phyloP scores from a whole-genome alignment of 2,329 filamentous ascomycete genomes.

The Colletotrichum scovillei region DNA sequence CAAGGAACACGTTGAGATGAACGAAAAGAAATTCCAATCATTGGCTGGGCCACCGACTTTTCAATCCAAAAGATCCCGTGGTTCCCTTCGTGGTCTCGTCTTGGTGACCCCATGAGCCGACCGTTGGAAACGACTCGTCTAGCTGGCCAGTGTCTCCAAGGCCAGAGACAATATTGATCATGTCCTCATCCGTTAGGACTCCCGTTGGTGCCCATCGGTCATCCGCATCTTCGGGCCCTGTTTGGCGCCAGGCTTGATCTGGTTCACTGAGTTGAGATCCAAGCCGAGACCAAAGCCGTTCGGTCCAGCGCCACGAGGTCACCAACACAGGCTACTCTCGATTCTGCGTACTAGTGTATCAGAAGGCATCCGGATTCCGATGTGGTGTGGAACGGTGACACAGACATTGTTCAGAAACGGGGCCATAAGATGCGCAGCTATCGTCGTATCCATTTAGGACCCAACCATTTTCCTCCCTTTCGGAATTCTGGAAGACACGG shows the following conservation, averaged over 20 bases:
- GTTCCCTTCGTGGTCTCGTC: conserved; percentile 1
- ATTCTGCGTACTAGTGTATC: not conserved
- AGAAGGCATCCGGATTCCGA: conserved; percentile 24
- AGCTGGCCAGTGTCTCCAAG: conserved; percentile 1
- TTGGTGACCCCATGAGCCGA: not conserved
- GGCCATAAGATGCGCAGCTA: conserved; percentile 29
- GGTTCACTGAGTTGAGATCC: not conserved
- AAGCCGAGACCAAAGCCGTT: not conserved
- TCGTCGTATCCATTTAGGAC: conserved; percentile 14
- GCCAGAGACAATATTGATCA: not conserved
- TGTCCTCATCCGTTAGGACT: not conserved
- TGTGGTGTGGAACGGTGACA: conserved; percentile 13
- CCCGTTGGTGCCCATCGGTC: conserved; percentile 1
- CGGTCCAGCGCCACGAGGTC: conserved; percentile 20
- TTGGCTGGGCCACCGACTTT: conserved; percentile 20
- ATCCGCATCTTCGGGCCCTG: not conserved
- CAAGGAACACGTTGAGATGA: conserved; percentile 20
- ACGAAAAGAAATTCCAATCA: conserved; percentile 1
- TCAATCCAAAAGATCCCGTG: not conserved
- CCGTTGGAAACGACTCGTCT: conserved; percentile 6
- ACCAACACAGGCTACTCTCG: not conserved
- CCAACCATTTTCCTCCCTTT: not conserved
- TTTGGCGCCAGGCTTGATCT: conserved; percentile 11
- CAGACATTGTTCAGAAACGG: conserved; percentile 8
- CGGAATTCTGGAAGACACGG: conserved; percentile 7